phyloP scores from a whole-genome alignment of 768 basidiomycete genomes.

The Trametes meyenii region DNA sequence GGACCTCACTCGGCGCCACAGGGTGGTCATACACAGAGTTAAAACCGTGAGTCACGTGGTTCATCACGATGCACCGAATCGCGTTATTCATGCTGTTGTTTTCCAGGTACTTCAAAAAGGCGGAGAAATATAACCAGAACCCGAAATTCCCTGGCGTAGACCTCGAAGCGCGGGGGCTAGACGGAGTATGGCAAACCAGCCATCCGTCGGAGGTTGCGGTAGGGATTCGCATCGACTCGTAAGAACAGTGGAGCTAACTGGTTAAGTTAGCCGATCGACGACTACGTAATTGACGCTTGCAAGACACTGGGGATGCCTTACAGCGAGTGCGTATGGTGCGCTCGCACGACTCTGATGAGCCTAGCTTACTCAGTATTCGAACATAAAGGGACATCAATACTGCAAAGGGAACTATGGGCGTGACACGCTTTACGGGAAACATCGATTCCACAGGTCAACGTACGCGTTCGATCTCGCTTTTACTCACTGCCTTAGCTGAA shows the following conservation, averaged over 20 bases:
- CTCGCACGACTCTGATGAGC: neutral
- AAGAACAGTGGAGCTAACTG: constrained; percentile 27
- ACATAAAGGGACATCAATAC: constrained; percentile 1
- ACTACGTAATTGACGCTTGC: neutral
- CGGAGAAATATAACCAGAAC: constrained; percentile 54
- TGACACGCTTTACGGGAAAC: constrained; percentile 14
- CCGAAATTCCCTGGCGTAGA: constrained; percentile 51
- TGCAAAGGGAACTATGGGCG: neutral
- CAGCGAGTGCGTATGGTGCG: neutral
- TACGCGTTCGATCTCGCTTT: constrained; percentile 32
- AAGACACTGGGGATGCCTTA: constrained; percentile 28
- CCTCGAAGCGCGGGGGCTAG: constrained; percentile 22
- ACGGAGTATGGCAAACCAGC: neutral
- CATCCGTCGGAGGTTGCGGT: neutral
- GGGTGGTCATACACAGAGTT: constrained; percentile 60
- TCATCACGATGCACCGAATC: no score
- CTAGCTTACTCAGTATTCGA: no score
- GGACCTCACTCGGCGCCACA: constrained; percentile 50
- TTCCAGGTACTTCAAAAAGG: constrained; percentile 64
- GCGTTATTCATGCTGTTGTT: no score
- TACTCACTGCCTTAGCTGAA: neutral
- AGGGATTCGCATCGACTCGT: neutral
- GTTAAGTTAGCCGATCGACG: constrained; percentile 45
- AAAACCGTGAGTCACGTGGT: constrained; percentile 41
- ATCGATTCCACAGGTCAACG: constrained; percentile 9